Evolutionary conservation across 352 stramenopile genomes (phyloP).

Genomic region (Phytopythium boreale): DNA sequence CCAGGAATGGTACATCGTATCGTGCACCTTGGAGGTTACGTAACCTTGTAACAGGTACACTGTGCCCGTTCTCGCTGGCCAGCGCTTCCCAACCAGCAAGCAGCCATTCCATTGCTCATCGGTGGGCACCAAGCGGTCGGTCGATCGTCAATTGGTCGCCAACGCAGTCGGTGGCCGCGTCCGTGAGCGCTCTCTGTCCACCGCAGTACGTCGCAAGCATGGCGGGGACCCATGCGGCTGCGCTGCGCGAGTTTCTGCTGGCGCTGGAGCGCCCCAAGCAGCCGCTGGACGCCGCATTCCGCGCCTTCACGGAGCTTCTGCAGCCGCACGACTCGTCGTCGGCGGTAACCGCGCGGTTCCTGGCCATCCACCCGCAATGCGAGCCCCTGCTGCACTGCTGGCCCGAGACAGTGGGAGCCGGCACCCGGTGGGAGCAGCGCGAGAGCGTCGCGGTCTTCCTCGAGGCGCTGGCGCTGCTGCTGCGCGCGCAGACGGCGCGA

Average conservation of each 20-base stretch:
- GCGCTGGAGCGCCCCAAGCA: constrained; percentile 51
- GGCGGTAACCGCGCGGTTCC: constrained; percentile 27
- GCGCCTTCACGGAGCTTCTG: constrained; percentile 30
- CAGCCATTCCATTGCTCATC: constrained; percentile 2
- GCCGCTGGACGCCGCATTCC: constrained; percentile 53
- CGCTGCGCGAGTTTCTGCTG: constrained; percentile 69
- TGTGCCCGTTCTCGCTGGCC: neutral
- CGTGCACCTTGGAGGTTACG: neutral
- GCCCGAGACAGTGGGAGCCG: constrained; percentile 47
- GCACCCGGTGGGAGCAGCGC: constrained; percentile 56
- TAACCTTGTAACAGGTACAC: neutral
- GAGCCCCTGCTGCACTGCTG: constrained; percentile 64
- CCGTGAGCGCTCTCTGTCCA: neutral
- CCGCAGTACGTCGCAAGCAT: neutral
- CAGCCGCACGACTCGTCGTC: constrained; percentile 8
- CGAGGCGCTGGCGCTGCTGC: constrained; percentile 44
- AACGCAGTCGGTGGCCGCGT: neutral
- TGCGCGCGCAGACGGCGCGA: constrained; percentile 28
- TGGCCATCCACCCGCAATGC: constrained; percentile 49
- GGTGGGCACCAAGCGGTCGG: neutral
- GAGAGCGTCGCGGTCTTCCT: constrained; percentile 72
- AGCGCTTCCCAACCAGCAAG: constrained; percentile 7
- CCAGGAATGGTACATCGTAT: neutral
- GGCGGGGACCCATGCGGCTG: constrained; percentile 9
- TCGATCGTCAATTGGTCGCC: neutral